These are phyloP conservation scores for Prunus davidiana DNA, from an alignment of 306 rosid genomes.

Conservation along the genomic window DNA sequence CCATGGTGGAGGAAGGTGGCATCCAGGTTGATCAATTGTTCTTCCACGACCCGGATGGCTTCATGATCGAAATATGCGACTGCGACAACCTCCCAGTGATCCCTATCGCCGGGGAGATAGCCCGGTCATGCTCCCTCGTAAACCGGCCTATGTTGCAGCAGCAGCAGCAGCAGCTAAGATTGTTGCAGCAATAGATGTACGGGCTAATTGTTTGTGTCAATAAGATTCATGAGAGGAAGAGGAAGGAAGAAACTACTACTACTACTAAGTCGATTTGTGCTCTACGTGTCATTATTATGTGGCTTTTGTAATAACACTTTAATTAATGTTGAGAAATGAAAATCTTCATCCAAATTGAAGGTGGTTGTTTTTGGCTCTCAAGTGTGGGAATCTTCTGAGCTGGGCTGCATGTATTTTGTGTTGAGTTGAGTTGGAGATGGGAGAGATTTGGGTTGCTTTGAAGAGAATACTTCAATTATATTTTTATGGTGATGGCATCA, in stretches of 20 bases:
- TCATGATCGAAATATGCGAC: conserved; percentile 94
- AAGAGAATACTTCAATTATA: too few species aligned
- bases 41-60: conserved; percentile 95
- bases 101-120: conserved; percentile 50
- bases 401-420: background rate
- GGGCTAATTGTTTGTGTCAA: background rate
- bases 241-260: background rate
- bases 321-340: background rate
- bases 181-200: conserved; percentile 10
- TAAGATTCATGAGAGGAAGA: background rate
- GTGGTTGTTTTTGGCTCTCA: background rate
- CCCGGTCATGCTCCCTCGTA: conserved; percentile 34
- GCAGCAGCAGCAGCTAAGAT: conserved; percentile 26
- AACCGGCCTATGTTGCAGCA: conserved; percentile 32
- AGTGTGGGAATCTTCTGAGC: conserved; percentile 14
- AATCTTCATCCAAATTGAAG: background rate
- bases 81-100: conserved; percentile 83
- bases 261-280: background rate
- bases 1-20: conserved; percentile 84
- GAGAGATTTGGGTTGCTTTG: too few species aligned
- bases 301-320: background rate
- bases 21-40: conserved; percentile 72
- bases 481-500: background rate
- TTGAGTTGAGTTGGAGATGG: background rate
- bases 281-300: background rate